Evolutionary conservation across 768 basidiomycete species (phyloP), one percentile per base, ranked within the genome.

Genomic region (Termitomyces titanicus): DNA sequence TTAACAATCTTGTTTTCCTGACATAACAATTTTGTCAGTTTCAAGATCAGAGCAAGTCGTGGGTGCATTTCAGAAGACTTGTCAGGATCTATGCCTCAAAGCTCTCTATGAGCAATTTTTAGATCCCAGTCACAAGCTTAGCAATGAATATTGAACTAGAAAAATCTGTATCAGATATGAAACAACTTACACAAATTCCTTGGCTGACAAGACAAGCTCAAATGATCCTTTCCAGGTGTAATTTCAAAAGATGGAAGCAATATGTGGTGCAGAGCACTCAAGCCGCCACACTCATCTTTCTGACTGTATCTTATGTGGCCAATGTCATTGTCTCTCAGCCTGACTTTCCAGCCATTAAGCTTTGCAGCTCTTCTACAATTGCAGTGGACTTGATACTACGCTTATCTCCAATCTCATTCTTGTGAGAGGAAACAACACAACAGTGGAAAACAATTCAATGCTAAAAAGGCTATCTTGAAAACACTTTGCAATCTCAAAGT

Each of bases 401-500:
- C 62, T 84, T 2, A 68, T 91, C 60, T 83, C 86, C 20, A 81
- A 82, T 63, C 67, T 88, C 51, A 79, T 76, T 2, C 70, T 88
- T 25, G 66, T 70, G 24, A 79, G 80, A 67, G 88, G 88, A 29
- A 79, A 82, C 35, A 89, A 89, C 66, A 74, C 76, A 37, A 24
- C 55, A 87, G 87, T 64, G 86, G 86, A 15, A 70, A 80, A 7
- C 87, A 89, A 61, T 86, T 87, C 56, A 79, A 86, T 61, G 76
- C 81, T 15, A 66, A 72, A 27, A 77, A 72, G 7, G 85, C 86
- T 29, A 86, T 89, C 56, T 71, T 90, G 52, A 74, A 79, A n/a
- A 74, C 86, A 3, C 65, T 90, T 49, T 75, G 79, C 33, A 78
- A 78, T 53, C 74, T 90, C 37, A 73, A 78, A 63, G 81, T 88